These are phyloP conservation scores for Annulohypoxylon truncatum DNA, from an alignment of 2,329 filamentous ascomycete genomes.

Conservation along the genomic window DNA sequence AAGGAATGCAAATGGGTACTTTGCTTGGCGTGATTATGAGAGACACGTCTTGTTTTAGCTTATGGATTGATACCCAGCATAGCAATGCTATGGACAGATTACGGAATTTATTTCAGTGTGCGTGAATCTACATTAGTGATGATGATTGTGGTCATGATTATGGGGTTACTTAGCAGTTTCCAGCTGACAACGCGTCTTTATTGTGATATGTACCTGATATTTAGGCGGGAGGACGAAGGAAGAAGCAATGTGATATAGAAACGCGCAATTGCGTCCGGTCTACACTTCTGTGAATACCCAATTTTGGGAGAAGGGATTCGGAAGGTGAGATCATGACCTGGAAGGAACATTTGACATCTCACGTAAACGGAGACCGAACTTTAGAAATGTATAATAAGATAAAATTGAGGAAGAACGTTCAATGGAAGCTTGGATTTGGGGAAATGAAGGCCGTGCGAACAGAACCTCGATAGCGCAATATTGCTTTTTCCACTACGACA, in stretches of 20 bases:
- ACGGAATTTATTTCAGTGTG: neutral
- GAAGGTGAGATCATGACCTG: neutral
- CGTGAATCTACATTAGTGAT: neutral
- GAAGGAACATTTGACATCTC: neutral
- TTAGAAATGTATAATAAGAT: neutral
- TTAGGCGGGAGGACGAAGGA: neutral
- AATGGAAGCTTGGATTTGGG: neutral
- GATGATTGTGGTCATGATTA: neutral
- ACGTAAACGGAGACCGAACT: neutral
- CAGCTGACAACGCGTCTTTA: neutral
- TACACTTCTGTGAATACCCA: neutral
- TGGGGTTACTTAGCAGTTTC: constrained; percentile 6
- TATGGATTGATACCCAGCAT: constrained; percentile 16
- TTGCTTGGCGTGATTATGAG: neutral
- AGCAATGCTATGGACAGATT: constrained; percentile 18
- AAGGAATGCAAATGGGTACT: constrained; percentile 1
- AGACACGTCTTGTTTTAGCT: neutral
- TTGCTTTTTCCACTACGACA: too few species aligned
- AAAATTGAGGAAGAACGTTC: neutral
- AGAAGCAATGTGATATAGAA: neutral
- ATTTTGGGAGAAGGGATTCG: too few species aligned
- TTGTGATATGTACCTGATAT: neutral
- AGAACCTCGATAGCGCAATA: neutral
- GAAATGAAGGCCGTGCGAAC: neutral
- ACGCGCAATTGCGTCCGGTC: neutral